phyloP scores from a whole-genome alignment of 2,329 filamentous ascomycete genomes.

The Fusarium humuli region DNA sequence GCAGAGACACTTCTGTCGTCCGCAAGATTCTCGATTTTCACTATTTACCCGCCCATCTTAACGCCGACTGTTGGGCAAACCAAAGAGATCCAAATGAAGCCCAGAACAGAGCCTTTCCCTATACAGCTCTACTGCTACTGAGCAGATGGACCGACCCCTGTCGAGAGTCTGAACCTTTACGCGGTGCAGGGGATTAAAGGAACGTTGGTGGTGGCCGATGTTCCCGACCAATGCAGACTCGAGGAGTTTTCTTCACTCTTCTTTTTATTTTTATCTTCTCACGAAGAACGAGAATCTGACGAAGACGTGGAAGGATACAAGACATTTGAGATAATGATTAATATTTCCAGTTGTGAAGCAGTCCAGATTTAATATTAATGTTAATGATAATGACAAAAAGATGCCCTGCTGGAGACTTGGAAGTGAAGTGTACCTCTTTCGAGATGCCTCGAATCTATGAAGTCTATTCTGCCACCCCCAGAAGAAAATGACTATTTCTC shows the following conservation, averaged over 20 bases:
- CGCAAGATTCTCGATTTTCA: constrained; percentile 19
- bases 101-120: not conserved
- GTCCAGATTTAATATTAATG: constrained; percentile 33
- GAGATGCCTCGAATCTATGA: not conserved
- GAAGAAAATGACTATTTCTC: not conserved
- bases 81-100: constrained; percentile 32
- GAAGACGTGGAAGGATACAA: constrained; percentile 11
- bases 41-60: constrained; percentile 42
- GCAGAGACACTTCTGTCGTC: constrained; percentile 11
- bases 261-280: not conserved
- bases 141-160: constrained; percentile 40
- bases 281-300: constrained; percentile 9
- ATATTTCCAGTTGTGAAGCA: constrained; percentile 22
- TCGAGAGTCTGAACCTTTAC: constrained; percentile 47
- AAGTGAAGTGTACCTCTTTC: not conserved
- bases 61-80: constrained; percentile 46
- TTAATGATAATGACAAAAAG: constrained; percentile 24
- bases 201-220: constrained; percentile 27
- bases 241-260: not conserved
- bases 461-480: not conserved
- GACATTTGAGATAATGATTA: constrained; percentile 27
- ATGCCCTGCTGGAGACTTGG: not conserved
- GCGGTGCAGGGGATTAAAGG: constrained; percentile 45
- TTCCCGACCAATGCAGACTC: constrained; percentile 43
- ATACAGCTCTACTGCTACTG: not conserved